phyloP scores from a whole-genome alignment of 2,329 filamentous ascomycete species.

The Penicillium hesseltinei region DNA sequence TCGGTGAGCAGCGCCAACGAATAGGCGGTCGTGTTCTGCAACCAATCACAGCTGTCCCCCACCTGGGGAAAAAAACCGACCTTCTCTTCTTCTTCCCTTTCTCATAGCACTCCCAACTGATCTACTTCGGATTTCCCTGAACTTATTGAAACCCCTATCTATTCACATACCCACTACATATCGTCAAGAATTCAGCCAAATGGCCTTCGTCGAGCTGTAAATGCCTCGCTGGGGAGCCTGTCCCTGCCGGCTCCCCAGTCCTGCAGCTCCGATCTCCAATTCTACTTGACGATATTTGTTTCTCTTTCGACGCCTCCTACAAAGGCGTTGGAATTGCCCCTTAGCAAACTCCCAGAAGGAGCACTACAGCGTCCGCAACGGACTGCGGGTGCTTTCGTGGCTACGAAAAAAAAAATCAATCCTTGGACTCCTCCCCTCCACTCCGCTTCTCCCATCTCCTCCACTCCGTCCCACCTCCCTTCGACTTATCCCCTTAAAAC shows the following conservation, averaged over 20 bases:
- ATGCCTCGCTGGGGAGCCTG: conserved; percentile 73
- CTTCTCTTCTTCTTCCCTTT: conserved; percentile 25
- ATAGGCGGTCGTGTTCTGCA: conserved; percentile 20
- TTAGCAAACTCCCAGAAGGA: conserved; percentile 40
- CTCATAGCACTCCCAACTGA: conserved; percentile 18
- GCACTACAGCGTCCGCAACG: conserved; percentile 37
- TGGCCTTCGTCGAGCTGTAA: conserved; percentile 88
- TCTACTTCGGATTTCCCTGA: background rate
- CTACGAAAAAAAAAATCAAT: conserved; percentile 17
- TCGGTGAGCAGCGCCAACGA: conserved; percentile 34
- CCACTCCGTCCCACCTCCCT: conserved; percentile 15
- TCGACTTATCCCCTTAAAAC: conserved; percentile 6
- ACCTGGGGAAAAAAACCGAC: conserved; percentile 29
- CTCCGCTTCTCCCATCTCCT: conserved; percentile 15
- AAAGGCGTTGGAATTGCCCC: conserved; percentile 62
- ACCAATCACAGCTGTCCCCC: conserved; percentile 28
- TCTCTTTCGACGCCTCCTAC: conserved; percentile 47
- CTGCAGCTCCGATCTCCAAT: conserved; percentile 75
- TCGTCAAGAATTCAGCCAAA: conserved; percentile 69
- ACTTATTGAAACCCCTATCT: conserved; percentile 17
- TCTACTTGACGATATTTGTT: conserved; percentile 55
- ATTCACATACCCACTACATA: conserved; percentile 45
- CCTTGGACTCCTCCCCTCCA: conserved; percentile 15
- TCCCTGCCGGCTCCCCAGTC: conserved; percentile 67
- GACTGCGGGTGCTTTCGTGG: conserved; percentile 40